A percentile compares a stretch with the other conserved stretches of the same genome.
phyloP scores from a whole-genome alignment of 345 rosid species.

The Hibiscus trionum region DNA sequence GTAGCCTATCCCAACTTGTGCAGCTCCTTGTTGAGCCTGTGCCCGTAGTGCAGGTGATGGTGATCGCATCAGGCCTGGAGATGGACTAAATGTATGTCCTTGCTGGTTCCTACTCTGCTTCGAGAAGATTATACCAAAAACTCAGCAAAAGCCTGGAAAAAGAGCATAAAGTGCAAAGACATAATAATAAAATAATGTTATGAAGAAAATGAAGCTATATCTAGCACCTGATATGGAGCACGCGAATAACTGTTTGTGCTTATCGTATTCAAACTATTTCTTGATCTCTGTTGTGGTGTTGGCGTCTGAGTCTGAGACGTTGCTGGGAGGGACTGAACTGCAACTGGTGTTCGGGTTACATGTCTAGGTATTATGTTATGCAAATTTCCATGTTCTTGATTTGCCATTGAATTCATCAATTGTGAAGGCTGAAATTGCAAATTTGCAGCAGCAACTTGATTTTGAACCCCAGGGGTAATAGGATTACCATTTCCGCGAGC shows the following conservation, averaged over 20 bases:
- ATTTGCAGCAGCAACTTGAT: slow-evolving; percentile 27
- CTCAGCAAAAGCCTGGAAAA: background rate
- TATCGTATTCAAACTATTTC: slow-evolving; percentile 21
- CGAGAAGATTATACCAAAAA: slow-evolving; percentile 3
- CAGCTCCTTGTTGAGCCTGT: slow-evolving; percentile 21
- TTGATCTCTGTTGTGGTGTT: slow-evolving; percentile 36
- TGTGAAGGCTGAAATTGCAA: slow-evolving; percentile 34
- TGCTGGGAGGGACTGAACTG: slow-evolving; percentile 47
- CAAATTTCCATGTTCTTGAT: slow-evolving; percentile 31
- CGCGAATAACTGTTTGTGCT: slow-evolving; percentile 25
- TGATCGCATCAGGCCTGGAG: slow-evolving; percentile 27
- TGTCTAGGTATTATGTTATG: slow-evolving; percentile 21
- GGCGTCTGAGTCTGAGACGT: slow-evolving; percentile 26
- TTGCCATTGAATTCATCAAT: slow-evolving; percentile 21
- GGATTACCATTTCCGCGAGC: slow-evolving; percentile 10
- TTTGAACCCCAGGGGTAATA: slow-evolving; percentile 13
- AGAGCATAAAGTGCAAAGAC: background rate
- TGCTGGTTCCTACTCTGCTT: slow-evolving; percentile 7
- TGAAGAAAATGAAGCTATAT: slow-evolving; percentile 15
- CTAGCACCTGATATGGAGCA: slow-evolving; percentile 26
- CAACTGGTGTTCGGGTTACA: slow-evolving; percentile 33
- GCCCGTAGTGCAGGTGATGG: slow-evolving; percentile 25
- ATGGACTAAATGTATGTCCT: slow-evolving; percentile 20
- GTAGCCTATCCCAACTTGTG: slow-evolving; percentile 19
- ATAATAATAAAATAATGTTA: slow-evolving; percentile 22